A percentile compares a stretch with the other conserved stretches of the same genome.
Evolutionary conservation across 352 stramenopile genomes (phyloP).

Genomic region (Phytopythium ostracodes): DNA sequence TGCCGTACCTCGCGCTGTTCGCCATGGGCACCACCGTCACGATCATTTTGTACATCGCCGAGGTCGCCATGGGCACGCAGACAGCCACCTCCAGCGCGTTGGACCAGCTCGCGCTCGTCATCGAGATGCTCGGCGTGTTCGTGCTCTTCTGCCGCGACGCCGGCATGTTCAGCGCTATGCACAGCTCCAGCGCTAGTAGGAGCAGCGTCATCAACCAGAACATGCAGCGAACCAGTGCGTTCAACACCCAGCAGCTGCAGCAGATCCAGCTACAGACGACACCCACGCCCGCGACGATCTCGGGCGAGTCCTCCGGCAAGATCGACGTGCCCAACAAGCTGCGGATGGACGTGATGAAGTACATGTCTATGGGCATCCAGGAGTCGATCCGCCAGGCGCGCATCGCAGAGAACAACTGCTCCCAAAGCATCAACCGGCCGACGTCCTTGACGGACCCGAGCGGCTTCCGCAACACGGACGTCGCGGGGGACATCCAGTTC

Average conservation of each 20-base stretch:
- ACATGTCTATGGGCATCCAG: conserved; percentile 83
- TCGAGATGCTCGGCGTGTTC: conserved; percentile 65
- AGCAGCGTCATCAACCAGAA: conserved; percentile 14
- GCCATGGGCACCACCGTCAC: conserved; percentile 36
- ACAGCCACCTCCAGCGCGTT: conserved; percentile 50
- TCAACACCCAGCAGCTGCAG: conserved; percentile 14
- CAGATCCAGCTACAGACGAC: conserved; percentile 21
- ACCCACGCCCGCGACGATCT: conserved; percentile 18
- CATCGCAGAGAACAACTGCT: conserved; percentile 18
- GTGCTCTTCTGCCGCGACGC: conserved; percentile 74
- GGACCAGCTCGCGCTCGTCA: conserved; percentile 69
- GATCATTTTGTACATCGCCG: conserved; percentile 50
- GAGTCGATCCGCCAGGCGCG: conserved; percentile 61
- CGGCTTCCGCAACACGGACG: conserved; percentile 51
- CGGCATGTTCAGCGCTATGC: conserved; percentile 44
- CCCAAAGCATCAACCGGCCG: conserved; percentile 3
- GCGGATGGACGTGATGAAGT: conserved; percentile 83
- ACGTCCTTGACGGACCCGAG: conserved; percentile 26
- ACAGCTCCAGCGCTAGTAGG: neutral
- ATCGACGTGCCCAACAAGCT: conserved; percentile 79
- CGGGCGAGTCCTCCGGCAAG: conserved; percentile 19
- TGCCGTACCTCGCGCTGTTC: conserved; percentile 76
- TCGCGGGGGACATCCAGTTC: conserved; percentile 36
- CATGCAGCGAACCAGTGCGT: conserved; percentile 12
- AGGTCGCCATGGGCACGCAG: conserved; percentile 27